Evolutionary conservation across 2,329 filamentous ascomycete species (phyloP), one percentile per base, ranked within the genome.

Genomic region (Fusarium euwallaceae): DNA sequence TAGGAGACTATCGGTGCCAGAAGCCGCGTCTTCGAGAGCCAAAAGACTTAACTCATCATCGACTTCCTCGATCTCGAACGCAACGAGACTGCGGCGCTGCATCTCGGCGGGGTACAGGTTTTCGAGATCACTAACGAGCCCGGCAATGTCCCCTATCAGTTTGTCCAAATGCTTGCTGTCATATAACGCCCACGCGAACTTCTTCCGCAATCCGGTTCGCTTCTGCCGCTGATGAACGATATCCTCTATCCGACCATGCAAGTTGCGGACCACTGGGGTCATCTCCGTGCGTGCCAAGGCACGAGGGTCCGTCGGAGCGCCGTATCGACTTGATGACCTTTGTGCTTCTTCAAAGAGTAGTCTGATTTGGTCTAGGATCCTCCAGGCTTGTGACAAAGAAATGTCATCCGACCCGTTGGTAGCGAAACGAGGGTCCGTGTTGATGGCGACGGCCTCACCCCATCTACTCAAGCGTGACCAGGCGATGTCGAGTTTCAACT

Each of bases 381-480:
- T 29, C 16, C 24, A 29, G 2, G 6, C 16, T 3, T 29, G 24
- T 4, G 4, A 10, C 1, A 16, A 29, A 51, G 3, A 0, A 27
- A 4, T 4, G 9, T 12, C 24, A 4, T n/a, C 29, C 8, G 76
- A 67, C 37, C 27, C 6, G 2, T 36, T 17, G 3, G 14, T 14
- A 10, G 67, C 60, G 61, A 79, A 80, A 1, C 71, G 74, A 16
- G 72, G 72, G 63, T 83, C 78, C 0, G 78, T 64, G 65, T 81
- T 73, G 66, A 84, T 76, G 9, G 60, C 70, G 29, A 81, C 78
- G 17, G 80, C 78, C 59, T 82, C 62, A 41, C 82, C 83, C 81
- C 81, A 85, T 69, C 82, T 75, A 24, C 74, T 78, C n/a, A 85
- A 77, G 55, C 81, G 80, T 2, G 78, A 65, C 53, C 73, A 69